A percentile compares a stretch with the other conserved stretches of the same genome.
Conservation (phyloP, 1,284 basidiomycete species). For the Puccinia novopanici region DNA sequence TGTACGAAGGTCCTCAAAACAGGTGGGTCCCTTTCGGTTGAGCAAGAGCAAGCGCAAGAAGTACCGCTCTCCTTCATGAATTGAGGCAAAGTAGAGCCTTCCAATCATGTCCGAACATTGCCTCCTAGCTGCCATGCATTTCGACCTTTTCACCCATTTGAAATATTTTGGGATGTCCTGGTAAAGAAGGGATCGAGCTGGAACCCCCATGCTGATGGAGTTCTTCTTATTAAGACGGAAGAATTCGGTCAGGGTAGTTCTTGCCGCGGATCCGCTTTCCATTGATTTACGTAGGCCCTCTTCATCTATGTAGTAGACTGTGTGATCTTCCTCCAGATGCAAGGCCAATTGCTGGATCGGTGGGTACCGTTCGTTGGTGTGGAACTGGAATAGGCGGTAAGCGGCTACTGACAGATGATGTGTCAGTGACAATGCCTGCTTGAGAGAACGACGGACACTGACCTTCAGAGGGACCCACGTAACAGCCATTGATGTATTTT, state of each 20-base stretch:
- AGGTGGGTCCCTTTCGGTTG: neutral
- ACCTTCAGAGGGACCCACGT: too few relatives aligned
- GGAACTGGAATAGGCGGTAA: too few relatives aligned
- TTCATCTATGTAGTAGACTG: neutral
- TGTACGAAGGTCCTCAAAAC: neutral
- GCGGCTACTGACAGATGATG: too few relatives aligned
- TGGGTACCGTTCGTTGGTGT: too few relatives aligned
- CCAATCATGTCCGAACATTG: neutral
- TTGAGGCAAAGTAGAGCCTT: neutral
- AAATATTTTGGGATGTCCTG: constrained; percentile 8
- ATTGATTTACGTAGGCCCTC: neutral
- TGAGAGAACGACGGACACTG: too few relatives aligned
- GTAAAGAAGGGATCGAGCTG: neutral
- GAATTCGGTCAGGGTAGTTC: constrained; percentile 10
- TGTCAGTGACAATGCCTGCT: too few relatives aligned
- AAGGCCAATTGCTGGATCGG: neutral
- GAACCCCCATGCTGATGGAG: neutral
- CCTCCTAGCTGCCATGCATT: neutral
- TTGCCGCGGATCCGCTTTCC: neutral
- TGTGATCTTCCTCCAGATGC: neutral
- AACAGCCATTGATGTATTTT: too few relatives aligned
- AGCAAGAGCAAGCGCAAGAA: constrained; percentile 52
- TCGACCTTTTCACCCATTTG: neutral
- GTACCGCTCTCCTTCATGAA: neutral
- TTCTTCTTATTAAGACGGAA: neutral